Evolutionary conservation across 345 rosid species (phyloP).

Genomic region (Dipteronia dyeriana): DNA sequence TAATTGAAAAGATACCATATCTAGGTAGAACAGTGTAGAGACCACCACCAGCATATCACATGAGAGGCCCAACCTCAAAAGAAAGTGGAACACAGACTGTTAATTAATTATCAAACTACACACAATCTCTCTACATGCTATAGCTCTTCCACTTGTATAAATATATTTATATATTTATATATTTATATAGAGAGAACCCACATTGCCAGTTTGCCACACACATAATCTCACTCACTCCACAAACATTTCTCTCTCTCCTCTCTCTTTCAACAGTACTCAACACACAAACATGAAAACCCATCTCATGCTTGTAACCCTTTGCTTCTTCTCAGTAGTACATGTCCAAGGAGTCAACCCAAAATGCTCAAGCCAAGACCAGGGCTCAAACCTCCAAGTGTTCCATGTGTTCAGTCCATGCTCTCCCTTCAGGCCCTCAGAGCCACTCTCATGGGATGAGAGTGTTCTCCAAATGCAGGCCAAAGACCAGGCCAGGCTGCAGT

Average conservation of each 20-base stretch:
- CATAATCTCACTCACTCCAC: not conserved
- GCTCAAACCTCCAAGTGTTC: constrained; percentile 73
- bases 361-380: constrained; percentile 48
- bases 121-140: no score
- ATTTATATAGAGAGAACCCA: not conserved
- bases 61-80: constrained; percentile 6
- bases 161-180: not conserved
- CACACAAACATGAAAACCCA: constrained; percentile 35
- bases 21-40: not conserved
- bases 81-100: constrained; percentile 75
- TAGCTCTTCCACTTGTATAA: constrained; percentile 11
- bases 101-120: constrained; percentile 21
- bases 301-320: constrained; percentile 27
- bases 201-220: constrained; percentile 8
- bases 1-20: constrained; percentile 10
- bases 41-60: not conserved
- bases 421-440: constrained; percentile 55
- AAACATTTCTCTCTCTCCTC: constrained; percentile 3
- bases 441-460: constrained; percentile 78
- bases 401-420: constrained; percentile 80
- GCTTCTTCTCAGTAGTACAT: constrained; percentile 31
- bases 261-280: not conserved
- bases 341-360: constrained; percentile 41
- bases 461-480: constrained; percentile 63
- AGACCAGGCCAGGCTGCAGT: constrained; percentile 73